phyloP scores from a whole-genome alignment of 106 monocot species.

The Apostasia shenzhenica region DNA sequence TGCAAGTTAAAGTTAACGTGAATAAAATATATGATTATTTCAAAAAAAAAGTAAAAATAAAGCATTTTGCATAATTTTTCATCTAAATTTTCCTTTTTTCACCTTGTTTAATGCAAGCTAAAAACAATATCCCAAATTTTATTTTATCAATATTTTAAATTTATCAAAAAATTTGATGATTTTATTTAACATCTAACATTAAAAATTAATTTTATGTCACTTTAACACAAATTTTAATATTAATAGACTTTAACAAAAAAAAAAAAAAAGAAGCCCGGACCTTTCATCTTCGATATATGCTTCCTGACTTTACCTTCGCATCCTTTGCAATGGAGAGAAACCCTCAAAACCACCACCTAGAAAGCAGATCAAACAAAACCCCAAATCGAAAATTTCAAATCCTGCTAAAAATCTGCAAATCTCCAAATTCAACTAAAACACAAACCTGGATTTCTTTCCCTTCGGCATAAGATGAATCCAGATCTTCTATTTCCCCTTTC shows the following conservation, averaged over 20 bases:
- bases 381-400: too few species aligned
- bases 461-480: too few species aligned
- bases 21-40: too few species aligned
- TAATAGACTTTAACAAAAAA: not conserved
- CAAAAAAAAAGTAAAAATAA: too few species aligned
- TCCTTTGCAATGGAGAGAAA: constrained; percentile 75
- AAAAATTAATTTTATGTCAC: not conserved
- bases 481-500: too few species aligned
- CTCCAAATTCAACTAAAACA: too few species aligned
- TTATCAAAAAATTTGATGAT: too few species aligned
- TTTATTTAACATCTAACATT: not conserved
- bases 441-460: too few species aligned
- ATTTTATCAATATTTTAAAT: not conserved
- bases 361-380: not conserved
- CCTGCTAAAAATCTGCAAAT: too few species aligned
- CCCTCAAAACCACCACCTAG: constrained; percentile 62
- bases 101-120: not conserved
- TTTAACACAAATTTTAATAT: not conserved
- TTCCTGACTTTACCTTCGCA: constrained; percentile 72
- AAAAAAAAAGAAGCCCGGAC: not conserved
- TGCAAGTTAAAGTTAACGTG: too few species aligned
- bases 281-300: constrained; percentile 57
- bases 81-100: not conserved
- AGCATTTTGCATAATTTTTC: too few species aligned
- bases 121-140: not conserved